Base-by-base conservation (phyloP, 805 yeast species). In the Yamadazyma takamatsuzukensis region DNA sequence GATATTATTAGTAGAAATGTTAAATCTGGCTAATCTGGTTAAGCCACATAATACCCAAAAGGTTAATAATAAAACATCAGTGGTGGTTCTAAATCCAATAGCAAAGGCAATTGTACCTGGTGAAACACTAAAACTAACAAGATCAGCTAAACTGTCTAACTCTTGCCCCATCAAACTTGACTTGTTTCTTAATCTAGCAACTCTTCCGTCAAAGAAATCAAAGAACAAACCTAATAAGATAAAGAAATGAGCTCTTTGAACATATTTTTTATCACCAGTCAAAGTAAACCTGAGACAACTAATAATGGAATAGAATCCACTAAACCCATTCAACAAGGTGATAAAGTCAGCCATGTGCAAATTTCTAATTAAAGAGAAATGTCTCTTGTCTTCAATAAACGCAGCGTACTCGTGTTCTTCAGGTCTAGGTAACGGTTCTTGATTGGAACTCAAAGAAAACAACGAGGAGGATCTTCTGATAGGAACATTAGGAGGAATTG, bases 121-220 rank as follows among this genome's bases (percentile, higher is more conserved):
- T 2, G 95, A 89, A 21, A 90, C 96, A 41, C 97, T 95, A 56
- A 93, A 93, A 9, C 96, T 85, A 22, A 90, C 76, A 50, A 93
- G 75, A 61, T 93, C 98, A 15, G 98, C 98, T 48, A 93, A 72
- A 1, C 97, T 89, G 56, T 93, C 98, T 50, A 93, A 75, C 64
- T 93, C 98, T 61, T 93, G 97, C 40, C 98, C 98, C 84, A 93
- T 85, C 34, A 93, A 71, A 9, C 94, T 82, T 2, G 95, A 76
- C 64, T 89, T 87, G 56, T 88, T 83, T 63, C 96, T 77, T 64
- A 93, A 74, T 53, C 98, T 76, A 4, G 98, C 98, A 6, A 90
- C 98, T 49, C 95, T 78, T 21, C 98, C 98, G 56, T 93, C 98
- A 56, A 93, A 84, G 56, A 93, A 88, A 59, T 90, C 98, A 58